phyloP scores from a whole-genome alignment of 140 eudicot species.

The Oenanthe javanica region DNA sequence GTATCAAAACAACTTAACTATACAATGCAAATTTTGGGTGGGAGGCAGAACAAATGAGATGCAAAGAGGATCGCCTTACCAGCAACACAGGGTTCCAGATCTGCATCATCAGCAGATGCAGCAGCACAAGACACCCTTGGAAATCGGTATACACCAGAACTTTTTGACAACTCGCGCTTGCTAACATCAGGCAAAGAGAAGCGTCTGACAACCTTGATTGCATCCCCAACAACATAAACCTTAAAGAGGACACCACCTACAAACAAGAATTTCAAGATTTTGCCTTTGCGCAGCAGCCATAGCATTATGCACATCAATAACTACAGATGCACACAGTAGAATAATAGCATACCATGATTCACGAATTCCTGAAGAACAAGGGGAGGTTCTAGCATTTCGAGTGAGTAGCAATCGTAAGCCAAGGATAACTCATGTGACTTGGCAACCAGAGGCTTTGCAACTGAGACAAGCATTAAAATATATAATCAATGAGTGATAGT shows the following conservation, averaged over 20 bases:
- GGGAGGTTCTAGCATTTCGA: constrained; percentile 88
- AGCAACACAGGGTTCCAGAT: constrained; percentile 80
- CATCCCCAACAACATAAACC: constrained; percentile 92
- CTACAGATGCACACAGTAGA: background rate
- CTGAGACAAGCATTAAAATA: constrained; percentile 26
- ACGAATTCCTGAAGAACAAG: constrained; percentile 96
- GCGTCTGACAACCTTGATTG: constrained; percentile 85
- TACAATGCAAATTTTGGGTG: background rate
- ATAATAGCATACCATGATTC: constrained; percentile 79
- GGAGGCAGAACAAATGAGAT: no score
- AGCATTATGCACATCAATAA: background rate
- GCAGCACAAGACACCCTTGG: constrained; percentile 98
- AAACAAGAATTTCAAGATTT: constrained; percentile 10
- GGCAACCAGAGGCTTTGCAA: constrained; percentile 89
- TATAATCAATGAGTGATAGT: background rate
- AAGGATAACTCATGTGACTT: constrained; percentile 89
- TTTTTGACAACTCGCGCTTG: constrained; percentile 63
- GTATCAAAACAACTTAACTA: background rate
- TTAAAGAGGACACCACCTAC: constrained; percentile 92
- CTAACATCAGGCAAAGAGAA: constrained; percentile 89
- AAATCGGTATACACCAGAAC: constrained; percentile 71
- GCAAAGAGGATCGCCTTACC: constrained; percentile 29
- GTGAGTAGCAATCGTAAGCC: constrained; percentile 84
- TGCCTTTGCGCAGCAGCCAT: background rate
- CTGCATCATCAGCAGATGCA: constrained; percentile 97